Evolutionary conservation across 179 eudicot genomes (phyloP).

Genomic region (Silene vulgaris): DNA sequence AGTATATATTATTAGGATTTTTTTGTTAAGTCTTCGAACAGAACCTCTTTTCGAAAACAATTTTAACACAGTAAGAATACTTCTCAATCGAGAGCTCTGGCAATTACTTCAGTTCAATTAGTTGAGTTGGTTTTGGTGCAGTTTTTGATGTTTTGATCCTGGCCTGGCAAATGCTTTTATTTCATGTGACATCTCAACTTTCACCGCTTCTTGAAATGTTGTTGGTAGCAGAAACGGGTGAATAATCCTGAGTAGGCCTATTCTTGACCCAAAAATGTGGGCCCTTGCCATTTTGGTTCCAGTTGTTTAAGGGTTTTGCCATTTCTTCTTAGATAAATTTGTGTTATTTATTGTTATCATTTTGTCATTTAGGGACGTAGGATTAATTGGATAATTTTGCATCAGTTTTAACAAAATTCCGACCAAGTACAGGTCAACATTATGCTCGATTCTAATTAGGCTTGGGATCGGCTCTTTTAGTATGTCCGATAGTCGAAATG

Average conservation of each 20-base stretch:
- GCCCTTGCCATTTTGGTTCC: too few relatives aligned
- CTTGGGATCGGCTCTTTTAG: too few relatives aligned
- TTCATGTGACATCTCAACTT: background rate
- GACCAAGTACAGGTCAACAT: too few relatives aligned
- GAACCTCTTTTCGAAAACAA: background rate
- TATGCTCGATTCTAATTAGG: too few relatives aligned
- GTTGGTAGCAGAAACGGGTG: background rate
- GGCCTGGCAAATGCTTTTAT: background rate
- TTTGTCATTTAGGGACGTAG: background rate
- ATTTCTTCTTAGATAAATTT: background rate
- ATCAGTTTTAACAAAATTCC: background rate
- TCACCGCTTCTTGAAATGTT: background rate
- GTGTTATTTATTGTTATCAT: background rate
- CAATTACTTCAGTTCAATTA: background rate
- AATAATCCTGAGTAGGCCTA: background rate
- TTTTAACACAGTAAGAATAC: background rate
- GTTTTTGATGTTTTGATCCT: conserved; percentile 1
- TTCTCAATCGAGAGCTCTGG: background rate
- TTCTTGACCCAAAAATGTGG: too few relatives aligned
- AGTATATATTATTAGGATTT: background rate
- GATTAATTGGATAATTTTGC: background rate
- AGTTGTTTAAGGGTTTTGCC: background rate
- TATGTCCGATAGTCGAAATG: background rate
- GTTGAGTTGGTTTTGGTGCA: background rate
- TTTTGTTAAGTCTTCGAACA: background rate